These are phyloP conservation scores for Candida tetrigidarum DNA, from an alignment of 1,139 yeast species.

Conservation along the genomic window DNA sequence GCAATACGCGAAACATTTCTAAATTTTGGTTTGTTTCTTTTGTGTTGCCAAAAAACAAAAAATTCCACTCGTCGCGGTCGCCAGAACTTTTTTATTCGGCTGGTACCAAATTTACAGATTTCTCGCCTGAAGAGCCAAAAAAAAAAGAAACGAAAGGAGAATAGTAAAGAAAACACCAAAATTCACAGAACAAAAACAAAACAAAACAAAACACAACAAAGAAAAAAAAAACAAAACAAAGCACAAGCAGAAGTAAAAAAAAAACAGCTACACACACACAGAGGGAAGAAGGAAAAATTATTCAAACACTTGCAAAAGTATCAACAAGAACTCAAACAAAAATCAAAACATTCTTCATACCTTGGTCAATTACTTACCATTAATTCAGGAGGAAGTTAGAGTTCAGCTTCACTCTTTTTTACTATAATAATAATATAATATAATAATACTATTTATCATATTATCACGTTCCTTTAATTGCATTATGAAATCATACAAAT, in stretches of 20 bases:
- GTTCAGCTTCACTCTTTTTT: conserved; percentile 1
- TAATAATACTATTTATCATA: no score
- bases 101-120: no score
- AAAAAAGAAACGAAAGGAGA: background rate
- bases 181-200: background rate
- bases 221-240: background rate
- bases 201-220: background rate
- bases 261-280: background rate
- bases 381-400: background rate
- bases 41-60: no score
- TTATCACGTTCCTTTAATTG: background rate
- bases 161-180: background rate
- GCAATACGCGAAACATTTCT: no score
- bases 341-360: background rate
- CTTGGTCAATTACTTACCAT: background rate
- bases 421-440: background rate
- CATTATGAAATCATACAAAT: conserved; percentile 15
- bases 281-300: background rate
- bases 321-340: background rate
- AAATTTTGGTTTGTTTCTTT: no score
- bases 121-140: no score
- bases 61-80: background rate
- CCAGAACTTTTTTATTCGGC: background rate
- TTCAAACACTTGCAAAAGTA: background rate
- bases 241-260: background rate